A percentile compares a stretch with the other conserved stretches of the same genome.
These are phyloP conservation scores for Eremothecium cymbalariae DNA, from an alignment of 1,139 yeast species.

Conservation along the genomic window DNA sequence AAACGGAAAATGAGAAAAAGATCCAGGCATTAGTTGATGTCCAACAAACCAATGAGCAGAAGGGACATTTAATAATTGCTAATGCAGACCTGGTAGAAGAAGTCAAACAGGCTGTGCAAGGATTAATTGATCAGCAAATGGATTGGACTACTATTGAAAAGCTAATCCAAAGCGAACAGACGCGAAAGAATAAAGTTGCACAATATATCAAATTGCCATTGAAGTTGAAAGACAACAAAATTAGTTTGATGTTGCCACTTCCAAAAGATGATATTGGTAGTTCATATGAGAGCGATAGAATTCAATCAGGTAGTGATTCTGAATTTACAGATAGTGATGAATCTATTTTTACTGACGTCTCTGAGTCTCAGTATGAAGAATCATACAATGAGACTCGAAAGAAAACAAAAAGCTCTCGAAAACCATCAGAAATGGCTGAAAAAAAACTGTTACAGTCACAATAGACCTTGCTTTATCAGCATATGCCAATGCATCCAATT, in stretches of 20 bases:
- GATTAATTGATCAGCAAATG: conserved; percentile 72
- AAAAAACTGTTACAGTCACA: conserved; percentile 42
- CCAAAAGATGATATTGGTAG: conserved; percentile 28
- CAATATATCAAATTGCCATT: conserved; percentile 56
- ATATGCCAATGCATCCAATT: conserved; percentile 83
- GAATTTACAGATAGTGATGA: conserved; percentile 31
- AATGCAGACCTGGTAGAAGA: conserved; percentile 66
- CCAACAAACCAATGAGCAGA: conserved; percentile 54
- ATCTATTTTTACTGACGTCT: conserved; percentile 14
- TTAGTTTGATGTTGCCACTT: conserved; percentile 52
- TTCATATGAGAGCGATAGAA: conserved; percentile 25
- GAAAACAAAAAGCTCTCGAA: conserved; percentile 12
- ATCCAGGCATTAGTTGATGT: conserved; percentile 58
- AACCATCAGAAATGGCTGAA: conserved; percentile 21
- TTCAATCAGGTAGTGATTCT: conserved; percentile 28
- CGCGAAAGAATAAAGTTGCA: conserved; percentile 59
- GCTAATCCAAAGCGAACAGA: conserved; percentile 60
- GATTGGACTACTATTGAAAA: conserved; percentile 91
- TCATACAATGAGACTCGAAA: conserved; percentile 15
- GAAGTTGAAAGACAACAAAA: conserved; percentile 60
- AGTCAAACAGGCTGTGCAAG: conserved; percentile 61
- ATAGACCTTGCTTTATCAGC: conserved; percentile 69
- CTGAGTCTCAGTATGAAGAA: conserved; percentile 12
- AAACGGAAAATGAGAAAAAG: conserved; percentile 62
- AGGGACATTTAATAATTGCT: conserved; percentile 66